Evolutionary conservation across 1,284 basidiomycete species (phyloP), one percentile per base, ranked within the genome.

Genomic region (Sanguinoderma infundibulare): DNA sequence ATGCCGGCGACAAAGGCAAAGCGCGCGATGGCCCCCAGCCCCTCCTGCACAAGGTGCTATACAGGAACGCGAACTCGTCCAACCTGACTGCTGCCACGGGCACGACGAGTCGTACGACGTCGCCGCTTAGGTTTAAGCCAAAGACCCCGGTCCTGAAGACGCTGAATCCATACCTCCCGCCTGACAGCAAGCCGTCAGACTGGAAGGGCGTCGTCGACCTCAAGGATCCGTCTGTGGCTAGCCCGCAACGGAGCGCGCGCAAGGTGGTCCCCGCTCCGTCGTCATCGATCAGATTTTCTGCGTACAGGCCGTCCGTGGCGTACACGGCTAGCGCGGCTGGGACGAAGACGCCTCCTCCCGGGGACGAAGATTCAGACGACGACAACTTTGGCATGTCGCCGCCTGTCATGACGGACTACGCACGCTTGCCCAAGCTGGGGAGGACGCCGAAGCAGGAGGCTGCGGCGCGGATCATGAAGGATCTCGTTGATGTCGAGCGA

Each of bases 331-430:
- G 56, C 10, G 55, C 58, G 4, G 35, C 58, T n/a, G 49, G 55
- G 5, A 74, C 50, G 14, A 74, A 71, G 67, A 71, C 69, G 1
- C 70, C 71, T 20, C 63, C 69, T 0, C 67, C 66, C 5, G 52
- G 61, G 62, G 71, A 71, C 66, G 74, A 85, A 63, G 79, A 81
- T 34, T 73, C 72, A 5, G 80, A 81, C 53, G 82, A 86, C 55
- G 79, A 85, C 40, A 87, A 86, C n/a, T 83, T 88, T 36, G 91
- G 90, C 49, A 92, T 96, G 90, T 95, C 94, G 0, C 94, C 95
- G 2, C 94, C 93, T 2, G 84, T 91, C 4, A 90, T 91, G 59
- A 88, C 96, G 85, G 91, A 89, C 30, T 95, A 94, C 61, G 87
- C 87, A 2, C 84, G 89, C 20, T 74, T 86, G 15, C 79, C 76